Conservation (phyloP, 2,329 filamentous ascomycete species). For the Nemania sp. region DNA sequence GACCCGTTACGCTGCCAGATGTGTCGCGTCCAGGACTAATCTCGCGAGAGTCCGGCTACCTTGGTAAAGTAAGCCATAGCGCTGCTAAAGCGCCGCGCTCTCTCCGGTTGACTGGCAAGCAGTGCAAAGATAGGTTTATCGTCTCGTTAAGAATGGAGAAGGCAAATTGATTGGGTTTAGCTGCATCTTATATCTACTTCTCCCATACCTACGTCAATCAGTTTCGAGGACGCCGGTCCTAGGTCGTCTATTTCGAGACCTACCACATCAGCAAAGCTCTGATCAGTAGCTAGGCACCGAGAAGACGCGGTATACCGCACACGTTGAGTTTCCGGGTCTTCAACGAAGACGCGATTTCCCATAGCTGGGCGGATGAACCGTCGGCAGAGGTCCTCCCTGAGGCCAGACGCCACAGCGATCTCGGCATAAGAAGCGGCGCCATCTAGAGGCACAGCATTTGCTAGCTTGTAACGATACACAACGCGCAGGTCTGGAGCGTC, state of each 20-base stretch:
- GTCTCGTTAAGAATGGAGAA: constrained; percentile 33
- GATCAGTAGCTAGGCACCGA: constrained; percentile 29
- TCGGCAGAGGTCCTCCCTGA: constrained; percentile 28
- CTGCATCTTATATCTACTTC: constrained; percentile 23
- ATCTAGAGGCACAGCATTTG: constrained; percentile 30
- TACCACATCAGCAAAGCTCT: constrained; percentile 28
- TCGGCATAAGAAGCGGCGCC: constrained; percentile 33
- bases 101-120: constrained; percentile 28
- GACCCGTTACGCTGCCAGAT: no score
- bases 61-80: constrained; percentile 31
- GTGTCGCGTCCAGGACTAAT: no score
- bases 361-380: constrained; percentile 33
- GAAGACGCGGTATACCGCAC: constrained; percentile 35
- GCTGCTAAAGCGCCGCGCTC: constrained; percentile 30
- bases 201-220: constrained; percentile 32
- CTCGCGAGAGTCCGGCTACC: constrained; percentile 31
- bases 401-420: constrained; percentile 30
- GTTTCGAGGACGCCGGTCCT: constrained; percentile 32
- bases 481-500: constrained; percentile 30
- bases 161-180: constrained; percentile 28
- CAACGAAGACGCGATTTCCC: constrained; percentile 30
- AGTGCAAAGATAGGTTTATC: constrained; percentile 26
- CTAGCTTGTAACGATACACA: constrained; percentile 36
- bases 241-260: constrained; percentile 36
- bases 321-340: constrained; percentile 27